These are phyloP conservation scores for Populus simonii DNA, from an alignment of 345 rosid genomes.

Conservation along the genomic window DNA sequence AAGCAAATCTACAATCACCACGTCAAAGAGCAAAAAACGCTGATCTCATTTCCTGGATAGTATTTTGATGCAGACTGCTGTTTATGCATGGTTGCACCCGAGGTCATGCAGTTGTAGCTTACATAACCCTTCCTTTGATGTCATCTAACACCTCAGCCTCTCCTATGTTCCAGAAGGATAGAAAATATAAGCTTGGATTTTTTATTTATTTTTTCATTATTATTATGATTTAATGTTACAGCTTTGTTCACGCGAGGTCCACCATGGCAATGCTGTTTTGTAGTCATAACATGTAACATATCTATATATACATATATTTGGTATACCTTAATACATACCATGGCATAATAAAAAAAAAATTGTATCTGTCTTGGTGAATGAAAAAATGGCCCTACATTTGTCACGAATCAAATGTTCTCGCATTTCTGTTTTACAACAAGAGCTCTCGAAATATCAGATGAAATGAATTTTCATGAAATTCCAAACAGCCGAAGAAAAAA, in stretches of 20 bases:
- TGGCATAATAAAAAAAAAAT: not conserved
- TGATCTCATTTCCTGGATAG: constrained; percentile 21
- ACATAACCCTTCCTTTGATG: not conserved
- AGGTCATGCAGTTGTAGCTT: not conserved
- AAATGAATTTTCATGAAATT: not conserved
- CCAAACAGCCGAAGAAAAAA: not conserved
- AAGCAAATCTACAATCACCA: constrained; percentile 49
- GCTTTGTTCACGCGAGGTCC: not conserved
- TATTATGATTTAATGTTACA: not conserved
- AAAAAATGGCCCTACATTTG: not conserved
- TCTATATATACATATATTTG: no score
- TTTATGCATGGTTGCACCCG: not conserved
- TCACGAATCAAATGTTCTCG: not conserved
- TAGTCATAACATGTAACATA: not conserved
- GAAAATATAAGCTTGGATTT: not conserved
- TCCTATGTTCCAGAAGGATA: not conserved
- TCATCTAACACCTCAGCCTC: not conserved
- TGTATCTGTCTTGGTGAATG: not conserved
- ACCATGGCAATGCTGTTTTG: constrained; percentile 1
- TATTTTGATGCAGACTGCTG: not conserved
- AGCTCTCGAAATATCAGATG: not conserved
- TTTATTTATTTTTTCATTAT: no score
- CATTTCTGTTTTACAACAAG: not conserved
- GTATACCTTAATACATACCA: not conserved
- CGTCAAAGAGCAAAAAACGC: constrained; percentile 63